phyloP scores from a whole-genome alignment of 176 grass and related monocot species.

The Neostapfia colusana region DNA sequence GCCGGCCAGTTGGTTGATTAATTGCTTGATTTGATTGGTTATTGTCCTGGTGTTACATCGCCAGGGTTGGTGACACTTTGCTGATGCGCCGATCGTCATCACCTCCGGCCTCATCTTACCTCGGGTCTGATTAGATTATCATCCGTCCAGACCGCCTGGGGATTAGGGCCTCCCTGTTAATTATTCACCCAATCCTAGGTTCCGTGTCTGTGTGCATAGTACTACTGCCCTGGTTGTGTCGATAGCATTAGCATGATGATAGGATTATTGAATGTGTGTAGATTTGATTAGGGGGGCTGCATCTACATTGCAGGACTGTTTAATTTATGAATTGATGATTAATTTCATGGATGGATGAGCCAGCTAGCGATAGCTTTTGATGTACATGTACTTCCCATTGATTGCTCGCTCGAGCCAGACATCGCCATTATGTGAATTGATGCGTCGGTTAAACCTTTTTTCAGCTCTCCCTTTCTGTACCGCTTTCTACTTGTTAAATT shows the following conservation, averaged over 20 bases:
- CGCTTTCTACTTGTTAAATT: slow-evolving; percentile 15
- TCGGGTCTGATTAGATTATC: slow-evolving; percentile 39
- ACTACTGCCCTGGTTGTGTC: slow-evolving; percentile 45
- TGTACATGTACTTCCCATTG: slow-evolving; percentile 16
- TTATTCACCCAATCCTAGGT: slow-evolving; percentile 43
- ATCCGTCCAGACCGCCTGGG: slow-evolving; percentile 40
- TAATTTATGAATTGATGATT: slow-evolving; percentile 40
- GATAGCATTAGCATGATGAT: slow-evolving; percentile 25
- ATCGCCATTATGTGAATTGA: slow-evolving; percentile 45
- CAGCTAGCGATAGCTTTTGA: slow-evolving; percentile 13
- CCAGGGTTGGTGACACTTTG: slow-evolving; percentile 14
- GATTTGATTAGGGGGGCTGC: slow-evolving; percentile 31
- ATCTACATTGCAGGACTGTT: background rate
- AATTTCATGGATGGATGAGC: slow-evolving; percentile 37
- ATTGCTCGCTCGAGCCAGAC: slow-evolving; percentile 41
- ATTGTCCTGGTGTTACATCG: slow-evolving; percentile 29
- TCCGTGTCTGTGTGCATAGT: slow-evolving; percentile 48
- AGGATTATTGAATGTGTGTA: slow-evolving; percentile 41
- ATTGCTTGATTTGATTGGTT: slow-evolving; percentile 53
- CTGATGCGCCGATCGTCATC: slow-evolving; percentile 22
- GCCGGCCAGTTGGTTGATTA: slow-evolving; percentile 31
- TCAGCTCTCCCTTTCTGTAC: background rate
- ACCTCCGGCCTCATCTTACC: slow-evolving; percentile 30
- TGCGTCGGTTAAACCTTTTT: slow-evolving; percentile 3
- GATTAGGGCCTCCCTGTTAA: slow-evolving; percentile 49